phyloP scores from a whole-genome alignment of 1,284 basidiomycete genomes.

The Erythrobasidium hasegawianum region DNA sequence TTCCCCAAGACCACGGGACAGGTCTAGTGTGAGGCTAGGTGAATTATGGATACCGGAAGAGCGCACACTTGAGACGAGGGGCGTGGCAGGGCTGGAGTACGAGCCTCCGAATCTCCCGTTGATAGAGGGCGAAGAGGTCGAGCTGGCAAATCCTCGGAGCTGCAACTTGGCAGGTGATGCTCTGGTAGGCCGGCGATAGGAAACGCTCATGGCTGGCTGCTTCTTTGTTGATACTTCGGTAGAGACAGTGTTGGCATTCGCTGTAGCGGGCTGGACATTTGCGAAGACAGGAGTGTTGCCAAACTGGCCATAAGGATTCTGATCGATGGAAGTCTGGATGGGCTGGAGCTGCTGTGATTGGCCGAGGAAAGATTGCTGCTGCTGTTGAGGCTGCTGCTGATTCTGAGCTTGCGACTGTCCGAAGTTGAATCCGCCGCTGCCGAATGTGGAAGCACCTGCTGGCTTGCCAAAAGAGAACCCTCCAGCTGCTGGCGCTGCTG shows the following conservation, averaged over 20 bases:
- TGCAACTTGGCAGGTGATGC: constrained; percentile 52
- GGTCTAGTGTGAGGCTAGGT: constrained; percentile 39
- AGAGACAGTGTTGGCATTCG: constrained; percentile 43
- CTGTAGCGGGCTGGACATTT: constrained; percentile 45
- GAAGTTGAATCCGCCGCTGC: constrained; percentile 49
- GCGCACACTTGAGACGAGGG: constrained; percentile 39
- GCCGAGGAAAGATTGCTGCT: background rate
- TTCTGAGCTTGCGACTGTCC: constrained; percentile 49
- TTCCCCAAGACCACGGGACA: constrained; percentile 57
- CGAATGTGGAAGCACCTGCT: constrained; percentile 39
- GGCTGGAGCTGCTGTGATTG: constrained; percentile 31
- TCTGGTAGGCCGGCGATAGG: constrained; percentile 46
- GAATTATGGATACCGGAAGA: constrained; percentile 40
- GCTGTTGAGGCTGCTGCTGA: constrained; percentile 41
- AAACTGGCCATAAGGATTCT: constrained; percentile 86
- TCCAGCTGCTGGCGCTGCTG: constrained; percentile 41
- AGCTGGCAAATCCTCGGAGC: constrained; percentile 53
- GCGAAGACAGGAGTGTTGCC: constrained; percentile 65
- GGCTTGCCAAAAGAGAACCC: constrained; percentile 49
- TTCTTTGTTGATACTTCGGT: constrained; percentile 44
- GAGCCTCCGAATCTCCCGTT: constrained; percentile 20
- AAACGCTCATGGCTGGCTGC: constrained; percentile 52
- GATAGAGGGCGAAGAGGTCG: constrained; percentile 38
- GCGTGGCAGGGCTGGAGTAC: constrained; percentile 45
- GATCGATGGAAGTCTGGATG: constrained; percentile 52